Base-by-base conservation (phyloP, 768 basidiomycete genomes). In the Xanthoconium stramineum region DNA sequence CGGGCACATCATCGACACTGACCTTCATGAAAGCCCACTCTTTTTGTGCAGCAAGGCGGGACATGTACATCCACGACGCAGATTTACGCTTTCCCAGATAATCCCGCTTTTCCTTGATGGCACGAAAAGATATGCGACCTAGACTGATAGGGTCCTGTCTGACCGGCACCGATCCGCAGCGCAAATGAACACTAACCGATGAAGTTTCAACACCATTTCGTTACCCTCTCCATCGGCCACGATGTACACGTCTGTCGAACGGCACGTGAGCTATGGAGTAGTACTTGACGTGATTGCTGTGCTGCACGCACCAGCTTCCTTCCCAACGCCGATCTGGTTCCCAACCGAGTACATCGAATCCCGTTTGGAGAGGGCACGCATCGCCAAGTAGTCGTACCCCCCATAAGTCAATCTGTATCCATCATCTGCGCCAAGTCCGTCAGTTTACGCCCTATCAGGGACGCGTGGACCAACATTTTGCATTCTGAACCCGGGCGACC, bases 51-150 rank as follows among this genome's bases (percentile, higher is more conserved):
- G 95, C 89, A 45, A 99, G 74, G 20, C 97, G 83, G 20, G 93
- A 95, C 91, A 99, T 92, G 74, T 98, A 98, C 94, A 98, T 97
- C 97, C 97, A 99, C 17, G 92, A 92, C 1, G 97, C 96, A 17
- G 89, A 91, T 72, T 94, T 94, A 40, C 97, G 83, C 72, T 94
- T 96, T 24, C 95, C 93, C 53, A 99, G 76, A 69, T 98, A 99
- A 68, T 99, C 97, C 57, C 97, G 80, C 68, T 98, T 98, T 64
- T 88, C 82, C 74, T 99, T 99, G 75, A 99, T 94, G 0, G 93
- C 86, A 40, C 97, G 87, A 75, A 99, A 99, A 0, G 95, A 98
- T 63, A 98, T 85, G n/a, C 97, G 89, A 35, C 97, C 97, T 17
- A 98, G 82, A 40, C 97, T 98, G 69, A 15, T 57, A 37, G 37